Percentiles rank a stretch among this genome's conserved stretches.
These are phyloP conservation scores for Colletotrichum somersetense DNA, from an alignment of 2,329 filamentous ascomycete genomes.

Conservation along the genomic window DNA sequence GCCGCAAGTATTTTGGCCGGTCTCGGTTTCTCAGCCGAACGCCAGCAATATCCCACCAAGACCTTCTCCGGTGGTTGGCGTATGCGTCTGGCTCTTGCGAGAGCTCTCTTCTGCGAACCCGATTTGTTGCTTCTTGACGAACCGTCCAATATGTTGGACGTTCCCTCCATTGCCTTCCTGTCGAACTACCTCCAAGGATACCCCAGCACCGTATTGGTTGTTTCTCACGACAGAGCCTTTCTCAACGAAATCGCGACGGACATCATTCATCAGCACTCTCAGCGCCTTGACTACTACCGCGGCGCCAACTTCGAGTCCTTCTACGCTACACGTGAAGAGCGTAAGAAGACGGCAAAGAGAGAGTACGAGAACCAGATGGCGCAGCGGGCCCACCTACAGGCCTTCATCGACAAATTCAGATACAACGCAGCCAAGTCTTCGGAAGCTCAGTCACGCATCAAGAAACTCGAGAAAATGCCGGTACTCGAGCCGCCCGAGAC, in stretches of 20 bases:
- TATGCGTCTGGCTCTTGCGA: constrained; percentile 94
- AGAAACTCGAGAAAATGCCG: constrained; percentile 98
- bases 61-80: constrained; percentile 99
- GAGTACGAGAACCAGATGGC: constrained; percentile 99
- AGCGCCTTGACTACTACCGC: constrained; percentile 98
- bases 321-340: constrained; percentile 97
- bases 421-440: constrained; percentile 99
- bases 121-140: constrained; percentile 97
- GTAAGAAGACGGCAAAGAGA: constrained; percentile 94
- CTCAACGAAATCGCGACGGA: constrained; percentile 99
- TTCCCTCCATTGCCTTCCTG: constrained; percentile 98
- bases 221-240: constrained; percentile 99
- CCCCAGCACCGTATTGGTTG: constrained; percentile 93
- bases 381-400: constrained; percentile 91
- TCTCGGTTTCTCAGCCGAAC: constrained; percentile 94
- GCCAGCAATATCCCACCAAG: constrained; percentile 93
- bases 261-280: constrained; percentile 98
- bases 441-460: constrained; percentile 98
- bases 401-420: constrained; percentile 99
- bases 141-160: constrained; percentile 99
- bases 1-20: constrained; percentile 96
- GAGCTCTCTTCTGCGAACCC: constrained; percentile 97
- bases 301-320: constrained; percentile 97
- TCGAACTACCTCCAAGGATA: constrained; percentile 95
- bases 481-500: constrained; percentile 89